phyloP scores from a whole-genome alignment of 257 asterid species.

The Verbena officinalis region DNA sequence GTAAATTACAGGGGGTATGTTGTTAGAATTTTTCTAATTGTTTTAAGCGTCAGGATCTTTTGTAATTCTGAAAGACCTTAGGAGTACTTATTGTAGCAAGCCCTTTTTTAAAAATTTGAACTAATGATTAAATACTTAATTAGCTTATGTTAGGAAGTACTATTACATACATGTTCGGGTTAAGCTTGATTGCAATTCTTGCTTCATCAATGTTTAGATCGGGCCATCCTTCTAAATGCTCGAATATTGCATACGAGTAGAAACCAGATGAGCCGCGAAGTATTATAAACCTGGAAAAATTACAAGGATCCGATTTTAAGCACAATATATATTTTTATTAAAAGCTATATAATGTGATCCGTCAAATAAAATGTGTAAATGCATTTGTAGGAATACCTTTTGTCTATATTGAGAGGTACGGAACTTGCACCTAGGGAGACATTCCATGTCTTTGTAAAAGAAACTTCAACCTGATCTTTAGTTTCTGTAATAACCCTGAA shows the following conservation, averaged over 20 bases:
- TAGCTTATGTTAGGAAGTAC: background rate
- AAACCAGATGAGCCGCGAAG: conserved; percentile 71
- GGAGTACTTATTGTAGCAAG: no score
- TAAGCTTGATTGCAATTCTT: conserved; percentile 76
- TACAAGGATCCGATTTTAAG: background rate
- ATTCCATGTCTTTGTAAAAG: conserved; percentile 60
- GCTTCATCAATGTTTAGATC: conserved; percentile 58
- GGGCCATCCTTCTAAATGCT: conserved; percentile 80
- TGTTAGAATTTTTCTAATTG: no score
- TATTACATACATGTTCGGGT: conserved; percentile 30
- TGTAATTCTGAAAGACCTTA: no score
- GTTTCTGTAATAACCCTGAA: conserved; percentile 45
- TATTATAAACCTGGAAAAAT: conserved; percentile 43
- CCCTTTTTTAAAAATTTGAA: no score
- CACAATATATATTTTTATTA: background rate
- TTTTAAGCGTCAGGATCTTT: no score
- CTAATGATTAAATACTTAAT: no score
- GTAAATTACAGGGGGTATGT: no score
- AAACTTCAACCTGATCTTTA: conserved; percentile 55
- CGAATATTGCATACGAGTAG: conserved; percentile 68
- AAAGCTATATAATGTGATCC: background rate
- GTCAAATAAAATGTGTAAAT: background rate
- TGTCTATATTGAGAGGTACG: conserved; percentile 55
- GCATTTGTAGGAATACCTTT: conserved; percentile 33
- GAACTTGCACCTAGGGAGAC: conserved; percentile 9